These are phyloP conservation scores for Scenedesmus sp. DNA, from an alignment of 163 green algal species.

Conservation along the genomic window DNA sequence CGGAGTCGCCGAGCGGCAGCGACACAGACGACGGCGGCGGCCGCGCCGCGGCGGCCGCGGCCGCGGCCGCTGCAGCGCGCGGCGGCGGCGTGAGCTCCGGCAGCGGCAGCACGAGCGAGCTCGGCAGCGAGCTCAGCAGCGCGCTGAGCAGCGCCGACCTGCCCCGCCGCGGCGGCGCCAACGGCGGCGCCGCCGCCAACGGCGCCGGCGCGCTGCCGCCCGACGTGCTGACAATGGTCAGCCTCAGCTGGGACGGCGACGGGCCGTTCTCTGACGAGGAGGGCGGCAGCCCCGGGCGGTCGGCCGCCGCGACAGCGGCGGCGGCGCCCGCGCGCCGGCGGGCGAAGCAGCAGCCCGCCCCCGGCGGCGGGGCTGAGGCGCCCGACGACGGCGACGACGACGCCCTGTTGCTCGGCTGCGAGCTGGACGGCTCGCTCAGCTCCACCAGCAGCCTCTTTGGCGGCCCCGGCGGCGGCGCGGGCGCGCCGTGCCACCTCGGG, in stretches of 20 bases:
- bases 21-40: not conserved
- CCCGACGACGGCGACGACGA: too few relatives aligned
- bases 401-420: too few relatives aligned
- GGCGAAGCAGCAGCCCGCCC: too few relatives aligned
- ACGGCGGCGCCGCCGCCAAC: too few relatives aligned
- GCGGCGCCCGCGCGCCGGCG: not conserved
- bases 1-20: not conserved
- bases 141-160: too few relatives aligned
- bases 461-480: not conserved
- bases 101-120: not conserved
- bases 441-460: conserved; percentile 2
- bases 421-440: not conserved
- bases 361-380: too few relatives aligned
- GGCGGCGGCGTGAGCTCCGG: not conserved
- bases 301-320: conserved; percentile 18
- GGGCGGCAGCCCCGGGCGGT: not conserved
- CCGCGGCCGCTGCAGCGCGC: not conserved
- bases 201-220: not conserved
- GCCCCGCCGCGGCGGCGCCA: too few relatives aligned
- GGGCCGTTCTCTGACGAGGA: not conserved
- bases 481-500: conserved; percentile 20
- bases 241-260: conserved; percentile 36
- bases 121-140: too few relatives aligned
- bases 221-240: conserved; percentile 36
- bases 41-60: not conserved